Evolutionary conservation across 495 filamentous ascomycete species (phyloP), one percentile per base, ranked within the genome.

Genomic region (Letharia lupina): DNA sequence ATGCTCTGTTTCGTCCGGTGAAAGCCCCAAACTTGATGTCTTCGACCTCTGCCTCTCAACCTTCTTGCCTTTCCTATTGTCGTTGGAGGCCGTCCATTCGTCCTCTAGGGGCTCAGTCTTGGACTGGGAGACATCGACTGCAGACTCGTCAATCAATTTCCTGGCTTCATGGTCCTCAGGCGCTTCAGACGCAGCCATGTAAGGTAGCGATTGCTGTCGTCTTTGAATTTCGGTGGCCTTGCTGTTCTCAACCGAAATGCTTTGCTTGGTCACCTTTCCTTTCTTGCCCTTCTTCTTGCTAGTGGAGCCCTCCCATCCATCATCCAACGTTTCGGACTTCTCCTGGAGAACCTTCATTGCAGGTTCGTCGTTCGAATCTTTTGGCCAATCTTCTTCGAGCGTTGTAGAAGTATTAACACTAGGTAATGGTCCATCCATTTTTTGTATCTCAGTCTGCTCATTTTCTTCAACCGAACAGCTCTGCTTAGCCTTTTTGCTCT

Each of bases 251-350:
- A 12, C 10, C 15, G 62, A 45, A 12, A 3, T 6, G 28, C 23
- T 31, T 40, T 41, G 41, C 50, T 42, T 68, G 57, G 44, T 12
- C 47, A 61, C 48, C 47, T 67, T 61, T 2, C 31, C 45, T 59
- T 73, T 73, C 47, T 62, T 69, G 64, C 63, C 62, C 62, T 70
- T 70, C 61, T 69, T 75, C 61, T 73, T 74, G 68, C 67, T 72
- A 42, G 69, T 68, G 68, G 72, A 74, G 16, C 7, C n/a, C 4
- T 15, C 23, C 58, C 37, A 56, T 40, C 62, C 59, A 13, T 45
- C 64, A 20, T 45, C 45, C 16, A 39, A 23, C 11, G 15, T 40
- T 39, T 48, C 31, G 23, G n/a, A 44, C 41, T 37, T 48, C 7
- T 56, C 35, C 45, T 50, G 57, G 33, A 28, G 40, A 40, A 45